A percentile compares a stretch with the other conserved stretches of the same genome.
These are phyloP conservation scores for Allodekkera sacchari DNA, from an alignment of 805 yeast species.

Conservation along the genomic window DNA sequence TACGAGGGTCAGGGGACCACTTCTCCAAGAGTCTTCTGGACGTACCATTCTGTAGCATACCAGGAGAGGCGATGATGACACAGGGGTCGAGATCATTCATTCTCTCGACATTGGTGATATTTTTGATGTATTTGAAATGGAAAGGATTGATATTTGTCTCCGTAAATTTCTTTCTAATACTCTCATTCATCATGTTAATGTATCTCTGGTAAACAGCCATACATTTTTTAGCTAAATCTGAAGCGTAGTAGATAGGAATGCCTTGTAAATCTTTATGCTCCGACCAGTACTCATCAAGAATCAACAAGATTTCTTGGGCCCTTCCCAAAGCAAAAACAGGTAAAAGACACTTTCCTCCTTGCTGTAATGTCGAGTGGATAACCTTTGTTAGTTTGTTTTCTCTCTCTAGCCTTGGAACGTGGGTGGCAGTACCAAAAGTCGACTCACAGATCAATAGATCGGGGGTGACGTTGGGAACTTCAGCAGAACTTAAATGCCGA, in stretches of 20 bases:
- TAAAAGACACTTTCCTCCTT: conserved; percentile 85
- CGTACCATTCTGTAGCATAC: conserved; percentile 96
- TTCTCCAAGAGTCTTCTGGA: conserved; percentile 84
- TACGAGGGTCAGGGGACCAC: conserved; percentile 97
- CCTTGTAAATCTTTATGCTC: conserved; percentile 73
- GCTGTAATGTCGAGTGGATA: conserved; percentile 73
- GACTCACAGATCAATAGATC: conserved; percentile 91
- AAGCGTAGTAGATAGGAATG: conserved; percentile 83
- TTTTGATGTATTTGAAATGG: conserved; percentile 76
- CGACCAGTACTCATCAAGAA: conserved; percentile 93
- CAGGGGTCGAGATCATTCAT: conserved; percentile 94
- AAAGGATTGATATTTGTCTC: conserved; percentile 85
- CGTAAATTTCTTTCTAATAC: conserved; percentile 64
- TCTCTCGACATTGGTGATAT: conserved; percentile 68
- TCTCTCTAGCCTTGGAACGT: conserved; percentile 80
- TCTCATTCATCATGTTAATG: conserved; percentile 95
- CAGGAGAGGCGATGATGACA: conserved; percentile 94
- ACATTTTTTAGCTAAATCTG: conserved; percentile 89
- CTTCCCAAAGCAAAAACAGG: conserved; percentile 97
- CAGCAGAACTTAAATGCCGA: conserved; percentile 92
- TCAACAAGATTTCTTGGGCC: conserved; percentile 87
- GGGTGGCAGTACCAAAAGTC: conserved; percentile 96
- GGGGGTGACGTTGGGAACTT: conserved; percentile 80
- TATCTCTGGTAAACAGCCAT: conserved; percentile 96
- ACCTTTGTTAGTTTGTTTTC: conserved; percentile 74